Base-by-base conservation (phyloP, 345 rosid species). In the Citrus mangshanensis region DNA sequence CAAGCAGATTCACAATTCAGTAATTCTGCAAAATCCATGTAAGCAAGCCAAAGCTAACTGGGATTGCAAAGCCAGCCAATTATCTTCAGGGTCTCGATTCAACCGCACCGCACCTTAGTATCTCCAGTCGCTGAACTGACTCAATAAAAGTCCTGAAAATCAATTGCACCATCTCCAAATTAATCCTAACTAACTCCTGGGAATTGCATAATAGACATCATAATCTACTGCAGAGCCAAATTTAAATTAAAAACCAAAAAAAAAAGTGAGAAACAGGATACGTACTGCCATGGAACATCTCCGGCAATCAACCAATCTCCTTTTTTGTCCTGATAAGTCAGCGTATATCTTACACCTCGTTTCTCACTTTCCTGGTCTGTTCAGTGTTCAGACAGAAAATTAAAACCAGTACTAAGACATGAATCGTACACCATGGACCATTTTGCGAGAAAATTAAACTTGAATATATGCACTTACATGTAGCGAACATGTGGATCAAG, bases 221-320 rank as follows among this genome's bases (percentile, higher is more conserved):
- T 42, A 46, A 13, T 46, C 51, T 12, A 12, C 0, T 42, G 16
- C 0, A 42, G 51, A 1, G 4, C 4, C 16, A 10, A 46, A 46
- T 46, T 0, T 10, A 3, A 46, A 46, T 18, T 18, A 1, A 54
- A 51, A 54, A 40, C 46, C 1, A 51, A 51, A 51, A 51, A 4
- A 19, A 51, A 9, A 30, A 24, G 34, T 12, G 7, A 61, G 38
- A 59, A 5, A 28, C 18, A 27, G n/a, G 37, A 80, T 68, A 83
- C 93, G 9, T 85, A 93, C 95, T 73, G 87, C 97, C 97, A 93
- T 77, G 95, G 92, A 84, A 82, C 84, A 78, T 91, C 89, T 67
- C 87, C 90, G 38, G 84, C 90, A 61, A 82, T 75, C 73, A 91
- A 79, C 93, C 87, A 89, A 68, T 87, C 92, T 71, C 97, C 97